These are phyloP conservation scores for Penicillium diatomitis DNA, from an alignment of 495 filamentous ascomycete species.

Conservation along the genomic window DNA sequence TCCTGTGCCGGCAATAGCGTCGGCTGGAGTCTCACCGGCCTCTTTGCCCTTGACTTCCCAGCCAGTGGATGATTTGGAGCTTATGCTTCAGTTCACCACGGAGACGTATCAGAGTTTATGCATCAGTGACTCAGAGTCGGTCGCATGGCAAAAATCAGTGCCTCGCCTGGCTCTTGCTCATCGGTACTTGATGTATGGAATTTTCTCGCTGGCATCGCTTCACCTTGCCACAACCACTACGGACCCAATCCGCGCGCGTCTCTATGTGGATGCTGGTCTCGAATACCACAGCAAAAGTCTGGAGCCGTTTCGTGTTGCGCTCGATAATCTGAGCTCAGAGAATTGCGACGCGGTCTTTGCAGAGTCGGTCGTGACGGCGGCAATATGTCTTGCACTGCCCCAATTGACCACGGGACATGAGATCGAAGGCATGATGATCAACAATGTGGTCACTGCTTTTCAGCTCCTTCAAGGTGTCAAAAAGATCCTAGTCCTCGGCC, in stretches of 20 bases:
- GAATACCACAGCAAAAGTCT: conserved; percentile 38
- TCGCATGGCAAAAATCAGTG: conserved; percentile 24
- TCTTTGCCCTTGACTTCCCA: neutral
- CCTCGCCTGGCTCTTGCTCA: conserved; percentile 35
- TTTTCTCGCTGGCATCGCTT: conserved; percentile 41
- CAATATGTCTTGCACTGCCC: conserved; percentile 32
- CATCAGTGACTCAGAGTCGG: conserved; percentile 11
- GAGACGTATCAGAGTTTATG: conserved; percentile 11
- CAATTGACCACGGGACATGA: conserved; percentile 17
- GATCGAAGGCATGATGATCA: conserved; percentile 14
- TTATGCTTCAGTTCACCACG: conserved; percentile 12
- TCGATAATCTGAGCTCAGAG: conserved; percentile 29
- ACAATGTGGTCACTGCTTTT: conserved; percentile 19
- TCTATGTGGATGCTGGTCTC: conserved; percentile 34
- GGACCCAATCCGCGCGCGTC: conserved; percentile 18
- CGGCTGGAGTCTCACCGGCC: neutral
- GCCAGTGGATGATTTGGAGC: conserved; percentile 3
- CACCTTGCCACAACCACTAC: conserved; percentile 31
- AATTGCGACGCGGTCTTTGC: conserved; percentile 39
- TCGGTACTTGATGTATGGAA: conserved; percentile 42
- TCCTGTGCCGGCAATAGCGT: neutral
- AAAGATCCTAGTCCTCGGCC: conserved; percentile 17
- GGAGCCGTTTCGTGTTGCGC: conserved; percentile 29
- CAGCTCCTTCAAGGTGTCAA: conserved; percentile 23
- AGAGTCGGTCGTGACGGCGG: conserved; percentile 38